Base-by-base conservation (phyloP, 2,329 filamentous ascomycete genomes). In the Peltaster fructicola region DNA sequence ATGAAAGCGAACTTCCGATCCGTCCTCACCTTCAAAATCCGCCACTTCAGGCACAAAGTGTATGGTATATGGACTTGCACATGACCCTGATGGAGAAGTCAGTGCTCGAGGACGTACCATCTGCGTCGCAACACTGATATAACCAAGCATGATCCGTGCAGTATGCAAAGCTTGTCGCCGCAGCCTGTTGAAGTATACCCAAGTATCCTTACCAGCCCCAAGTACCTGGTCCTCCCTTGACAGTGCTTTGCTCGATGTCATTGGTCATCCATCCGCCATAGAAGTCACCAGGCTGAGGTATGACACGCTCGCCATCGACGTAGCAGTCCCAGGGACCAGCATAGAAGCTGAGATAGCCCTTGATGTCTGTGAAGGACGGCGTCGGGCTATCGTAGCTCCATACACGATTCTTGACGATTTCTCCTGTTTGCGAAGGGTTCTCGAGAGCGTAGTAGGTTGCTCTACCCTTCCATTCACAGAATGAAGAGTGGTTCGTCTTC, bases 201-300 rank as follows among this genome's bases (percentile, higher is more conserved):
- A n/a, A 15, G 8, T 10, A 20, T 9, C 16, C 16, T 28, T 35
- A 47, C 43, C 43, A 47, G 7, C 39, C 39, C 25, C 33, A 40
- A 33, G 40, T 57, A 3, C 53, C 54, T 8, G 53, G 49, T 7
- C 50, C 56, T 6, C 58, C 58, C 32, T 61, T 61, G 15, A 61
- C 47, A 23, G 34, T 50, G 16, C 41, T 55, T 15, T 65, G 62
- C 35, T 63, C 60, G 31, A 72, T 57, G 29, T 73, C 66, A 31
- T 57, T 60, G 23, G 65, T 71, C 31, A 67, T 62, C 67, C 68
- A 73, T 3, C 68, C 68, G 13, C 68, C 68, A 45, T 71, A 72
- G 34, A 70, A 72, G 36, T 72, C 66, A 6, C 65, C 65, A 9
- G 63, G 64, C 48, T 71, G 65, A 18, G 65, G 51, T 43, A 61